These are phyloP conservation scores for Hanseniaspora meyeri DNA, from an alignment of 805 yeast species.

Conservation along the genomic window DNA sequence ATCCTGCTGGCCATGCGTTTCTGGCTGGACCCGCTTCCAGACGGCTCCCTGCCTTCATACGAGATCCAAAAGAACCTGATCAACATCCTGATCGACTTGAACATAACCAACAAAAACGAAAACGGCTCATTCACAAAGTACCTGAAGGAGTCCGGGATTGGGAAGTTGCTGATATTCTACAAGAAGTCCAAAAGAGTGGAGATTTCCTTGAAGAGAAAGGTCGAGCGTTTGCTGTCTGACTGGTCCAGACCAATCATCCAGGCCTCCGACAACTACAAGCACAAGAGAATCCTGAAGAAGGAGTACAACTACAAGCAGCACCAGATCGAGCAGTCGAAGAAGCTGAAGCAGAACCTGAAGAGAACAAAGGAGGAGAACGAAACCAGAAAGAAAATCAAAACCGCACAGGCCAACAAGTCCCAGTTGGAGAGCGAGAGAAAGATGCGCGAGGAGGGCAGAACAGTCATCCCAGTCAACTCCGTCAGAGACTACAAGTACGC, in stretches of 20 bases:
- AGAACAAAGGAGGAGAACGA: conserved; percentile 27
- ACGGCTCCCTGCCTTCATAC: conserved; percentile 93
- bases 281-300: conserved; percentile 57
- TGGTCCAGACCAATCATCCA: conserved; percentile 99
- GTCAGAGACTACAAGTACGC: conserved; percentile 84
- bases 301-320: conserved; percentile 52
- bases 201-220: conserved; percentile 69
- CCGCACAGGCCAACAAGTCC: neutral
- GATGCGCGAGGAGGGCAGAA: conserved; percentile 55
- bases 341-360: conserved; percentile 18
- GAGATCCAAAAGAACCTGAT: conserved; percentile 77
- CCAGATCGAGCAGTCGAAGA: conserved; percentile 27
- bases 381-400: conserved; percentile 15
- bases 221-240: conserved; percentile 83
- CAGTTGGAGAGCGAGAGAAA: conserved; percentile 13
- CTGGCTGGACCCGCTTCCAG: conserved; percentile 98
- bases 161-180: conserved; percentile 85
- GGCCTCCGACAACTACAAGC: conserved; percentile 86
- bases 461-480: conserved; percentile 88
- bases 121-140: conserved; percentile 94
- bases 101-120: conserved; percentile 42
- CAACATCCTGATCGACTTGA: conserved; percentile 29
- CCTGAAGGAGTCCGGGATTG: conserved; percentile 85
- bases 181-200: conserved; percentile 85
- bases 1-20: conserved; percentile 82